Base-by-base conservation (phyloP, 345 rosid species). In the Rhodamnia rubescens region DNA sequence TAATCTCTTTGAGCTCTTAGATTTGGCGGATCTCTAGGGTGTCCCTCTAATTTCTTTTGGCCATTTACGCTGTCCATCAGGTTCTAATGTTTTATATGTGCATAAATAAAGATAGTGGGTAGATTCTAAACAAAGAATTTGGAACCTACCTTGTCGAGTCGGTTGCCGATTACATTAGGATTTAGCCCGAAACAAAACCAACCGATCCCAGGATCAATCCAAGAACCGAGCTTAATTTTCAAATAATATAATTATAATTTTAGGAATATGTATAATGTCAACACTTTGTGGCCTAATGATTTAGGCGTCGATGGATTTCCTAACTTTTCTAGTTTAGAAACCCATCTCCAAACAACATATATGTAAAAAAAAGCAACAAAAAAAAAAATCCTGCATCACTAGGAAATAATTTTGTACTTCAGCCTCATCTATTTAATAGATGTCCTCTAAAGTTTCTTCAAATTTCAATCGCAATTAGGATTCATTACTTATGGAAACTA, bases 111-210 rank as follows among this genome's bases (percentile, higher is more conserved):
- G 29, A 42, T 11, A 9, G 9, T 1, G 8, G 11, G 53, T 44
- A 32, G 16, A 16, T n/a, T n/a, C 36, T 1, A 5, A 0, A 58
- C 3, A 0, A 58, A 26, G 16, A 58, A 5, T 7, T 0, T 0
- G 0, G 5, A 58, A 58, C 16, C 2, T 58, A n/a, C 13, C 2
- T 5, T 58, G 69, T 58, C 8, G 1, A n/a, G 2, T 13, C 1
- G 27, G 27, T 58, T 58, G 6, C 3, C 18, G 3, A n/a, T n/a
- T 2, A 58, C 1, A 0, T 57, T 26, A 0, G 3, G 32, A 57
- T 36, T 57, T 26, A 14, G 26, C 29, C 64, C 24, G 5, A 11
- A 57, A 11, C 32, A 57, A 57, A 26, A 57, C 24, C 0, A 7
- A 2, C 11, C 1, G 6, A 7, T 57, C 24, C 29, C 29, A 5